A percentile compares a stretch with the other conserved stretches of the same genome.
phyloP scores from a whole-genome alignment of 257 asterid species.

The Galeopsis tetrahit region DNA sequence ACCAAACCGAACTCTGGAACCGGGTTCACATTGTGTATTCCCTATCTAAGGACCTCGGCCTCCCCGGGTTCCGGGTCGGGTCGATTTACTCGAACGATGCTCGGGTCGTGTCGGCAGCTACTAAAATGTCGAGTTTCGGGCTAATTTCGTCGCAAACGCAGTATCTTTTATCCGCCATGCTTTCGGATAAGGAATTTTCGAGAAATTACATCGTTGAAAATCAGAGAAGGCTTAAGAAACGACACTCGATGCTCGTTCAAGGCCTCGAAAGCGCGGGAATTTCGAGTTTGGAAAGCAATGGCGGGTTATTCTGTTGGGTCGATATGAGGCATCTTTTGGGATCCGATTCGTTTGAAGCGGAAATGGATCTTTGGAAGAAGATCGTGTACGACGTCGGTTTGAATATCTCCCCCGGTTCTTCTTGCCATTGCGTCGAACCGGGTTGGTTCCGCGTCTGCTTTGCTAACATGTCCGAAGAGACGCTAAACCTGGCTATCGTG shows the following conservation, averaged over 20 bases:
- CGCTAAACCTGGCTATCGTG: constrained; percentile 60
- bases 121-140: constrained; percentile 91
- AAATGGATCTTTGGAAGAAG: constrained; percentile 80
- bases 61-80: constrained; percentile 91
- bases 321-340: constrained; percentile 71
- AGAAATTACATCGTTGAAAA: constrained; percentile 55
- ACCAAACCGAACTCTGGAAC: constrained; percentile 44
- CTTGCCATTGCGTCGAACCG: constrained; percentile 82
- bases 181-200: constrained; percentile 64
- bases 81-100: constrained; percentile 67
- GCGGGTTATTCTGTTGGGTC: constrained; percentile 85
- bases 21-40: constrained; percentile 83
- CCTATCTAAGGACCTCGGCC: constrained; percentile 88
- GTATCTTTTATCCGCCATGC: constrained; percentile 66
- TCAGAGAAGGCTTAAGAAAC: constrained; percentile 51
- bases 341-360: constrained; percentile 57
- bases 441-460: constrained; percentile 90
- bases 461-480: constrained; percentile 80
- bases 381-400: constrained; percentile 79
- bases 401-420: constrained; percentile 84
- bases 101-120: constrained; percentile 72
- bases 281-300: constrained; percentile 64
- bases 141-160: constrained; percentile 84
- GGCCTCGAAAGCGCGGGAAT: constrained; percentile 63
- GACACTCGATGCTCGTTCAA: constrained; percentile 59